These are phyloP conservation scores for Anisodus tanguticus DNA, from an alignment of 257 asterid species.

Conservation along the genomic window DNA sequence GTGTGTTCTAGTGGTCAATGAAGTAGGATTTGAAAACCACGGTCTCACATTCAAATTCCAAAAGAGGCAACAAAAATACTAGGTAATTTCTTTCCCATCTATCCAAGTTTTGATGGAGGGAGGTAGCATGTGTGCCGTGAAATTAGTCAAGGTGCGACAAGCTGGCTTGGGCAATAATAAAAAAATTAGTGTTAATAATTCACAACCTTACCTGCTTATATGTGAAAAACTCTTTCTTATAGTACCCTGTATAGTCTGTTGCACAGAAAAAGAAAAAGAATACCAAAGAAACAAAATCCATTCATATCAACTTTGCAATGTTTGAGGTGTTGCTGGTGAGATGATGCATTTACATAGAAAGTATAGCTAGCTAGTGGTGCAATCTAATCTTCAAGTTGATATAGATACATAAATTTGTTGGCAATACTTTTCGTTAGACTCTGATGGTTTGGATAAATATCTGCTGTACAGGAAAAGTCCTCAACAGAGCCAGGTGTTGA, in stretches of 20 bases:
- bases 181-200: background rate
- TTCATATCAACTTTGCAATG: background rate
- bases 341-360: background rate
- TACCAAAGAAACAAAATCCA: background rate
- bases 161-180: no score
- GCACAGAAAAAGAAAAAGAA: background rate
- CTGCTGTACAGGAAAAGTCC: slow-evolving; percentile 54
- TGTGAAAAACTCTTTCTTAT: background rate
- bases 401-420: background rate
- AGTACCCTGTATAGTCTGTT: background rate
- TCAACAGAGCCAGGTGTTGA: slow-evolving; percentile 45
- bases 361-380: background rate
- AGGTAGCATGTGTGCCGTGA: background rate
- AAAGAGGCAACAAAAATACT: background rate
- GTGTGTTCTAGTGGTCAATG: background rate
- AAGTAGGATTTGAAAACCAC: background rate
- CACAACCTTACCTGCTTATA: background rate
- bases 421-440: slow-evolving; percentile 2
- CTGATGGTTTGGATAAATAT: slow-evolving; percentile 9
- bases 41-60: background rate
- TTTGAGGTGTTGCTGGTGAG: background rate
- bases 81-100: background rate
- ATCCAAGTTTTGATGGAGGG: background rate
- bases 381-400: background rate
- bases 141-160: background rate